These are phyloP conservation scores for Lepidium aucheri DNA, from an alignment of 345 rosid genomes.

Conservation along the genomic window DNA sequence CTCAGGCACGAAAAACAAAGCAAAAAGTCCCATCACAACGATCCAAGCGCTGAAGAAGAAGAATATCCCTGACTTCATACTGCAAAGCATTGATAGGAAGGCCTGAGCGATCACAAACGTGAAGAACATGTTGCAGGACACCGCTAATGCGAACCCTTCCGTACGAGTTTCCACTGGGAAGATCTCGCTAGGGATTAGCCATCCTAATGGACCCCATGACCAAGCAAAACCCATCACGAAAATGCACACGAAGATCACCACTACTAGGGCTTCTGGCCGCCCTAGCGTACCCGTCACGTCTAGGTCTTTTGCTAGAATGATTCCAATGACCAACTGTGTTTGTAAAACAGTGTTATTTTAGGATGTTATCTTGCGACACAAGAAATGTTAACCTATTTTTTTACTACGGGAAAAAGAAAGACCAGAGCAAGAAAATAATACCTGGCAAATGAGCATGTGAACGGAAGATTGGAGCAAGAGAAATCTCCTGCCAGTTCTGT, in stretches of 20 bases:
- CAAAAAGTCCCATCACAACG: slow-evolving; percentile 34
- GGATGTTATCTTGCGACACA: background rate
- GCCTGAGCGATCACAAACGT: slow-evolving; percentile 46
- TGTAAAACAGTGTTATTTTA: background rate
- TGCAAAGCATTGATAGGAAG: slow-evolving; percentile 43
- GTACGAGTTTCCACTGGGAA: slow-evolving; percentile 45
- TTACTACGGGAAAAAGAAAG: background rate
- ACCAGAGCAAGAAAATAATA: no score
- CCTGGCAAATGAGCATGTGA: slow-evolving; percentile 34
- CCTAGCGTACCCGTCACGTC: slow-evolving; percentile 13
- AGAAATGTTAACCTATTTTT: background rate
- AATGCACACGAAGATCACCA: slow-evolving; percentile 31
- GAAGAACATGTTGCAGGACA: slow-evolving; percentile 43
- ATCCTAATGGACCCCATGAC: slow-evolving; percentile 62
- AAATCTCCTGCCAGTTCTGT: slow-evolving; percentile 44
- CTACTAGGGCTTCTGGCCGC: slow-evolving; percentile 11
- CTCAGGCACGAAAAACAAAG: slow-evolving; percentile 36
- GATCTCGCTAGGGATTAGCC: slow-evolving; percentile 55
- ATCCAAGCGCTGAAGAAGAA: slow-evolving; percentile 47
- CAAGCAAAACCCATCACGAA: slow-evolving; percentile 49
- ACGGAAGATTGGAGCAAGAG: slow-evolving; percentile 44
- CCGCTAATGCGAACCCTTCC: slow-evolving; percentile 35
- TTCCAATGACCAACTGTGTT: slow-evolving; percentile 21
- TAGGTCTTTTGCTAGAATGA: slow-evolving; percentile 17
- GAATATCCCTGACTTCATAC: slow-evolving; percentile 42